Percentiles rank a stretch among this genome's conserved stretches.
These are phyloP conservation scores for Pelargonium fulgidum DNA, from an alignment of 441 rosid genomes.

Conservation along the genomic window DNA sequence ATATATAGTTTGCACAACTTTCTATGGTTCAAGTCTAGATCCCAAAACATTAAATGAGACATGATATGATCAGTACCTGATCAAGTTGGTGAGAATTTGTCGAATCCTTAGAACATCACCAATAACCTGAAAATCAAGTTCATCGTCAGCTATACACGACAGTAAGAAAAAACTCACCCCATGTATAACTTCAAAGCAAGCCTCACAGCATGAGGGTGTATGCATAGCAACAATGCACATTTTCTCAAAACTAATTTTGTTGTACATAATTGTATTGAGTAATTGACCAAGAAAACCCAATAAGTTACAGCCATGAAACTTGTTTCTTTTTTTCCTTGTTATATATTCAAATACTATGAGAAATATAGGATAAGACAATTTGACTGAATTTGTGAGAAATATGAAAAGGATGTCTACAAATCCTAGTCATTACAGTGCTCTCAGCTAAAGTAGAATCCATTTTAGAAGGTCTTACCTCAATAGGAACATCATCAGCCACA, in stretches of 20 bases:
- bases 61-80: conserved; percentile 43
- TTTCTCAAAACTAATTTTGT: too few species aligned
- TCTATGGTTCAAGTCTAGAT: neutral
- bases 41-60: neutral
- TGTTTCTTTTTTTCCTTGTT: too few species aligned
- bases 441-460: neutral
- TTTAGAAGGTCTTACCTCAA: conserved; percentile 42
- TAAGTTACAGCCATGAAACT: too few species aligned
- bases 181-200: neutral
- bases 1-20: neutral
- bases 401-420: too few species aligned
- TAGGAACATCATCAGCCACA: conserved; percentile 81
- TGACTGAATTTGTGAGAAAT: neutral
- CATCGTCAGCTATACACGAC: neutral
- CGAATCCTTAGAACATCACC: conserved; percentile 95
- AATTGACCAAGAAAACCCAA: too few species aligned
- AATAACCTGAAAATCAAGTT: conserved; percentile 46
- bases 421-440: neutral
- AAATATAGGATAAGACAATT: neutral
- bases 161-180: neutral
- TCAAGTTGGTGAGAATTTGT: conserved; percentile 90
- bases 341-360: too few species aligned
- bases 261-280: too few species aligned
- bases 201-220: neutral
- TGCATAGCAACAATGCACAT: too few species aligned